phyloP scores from a whole-genome alignment of 192 early-diverging fungal genomes.

The Backusella tuberculispora region DNA sequence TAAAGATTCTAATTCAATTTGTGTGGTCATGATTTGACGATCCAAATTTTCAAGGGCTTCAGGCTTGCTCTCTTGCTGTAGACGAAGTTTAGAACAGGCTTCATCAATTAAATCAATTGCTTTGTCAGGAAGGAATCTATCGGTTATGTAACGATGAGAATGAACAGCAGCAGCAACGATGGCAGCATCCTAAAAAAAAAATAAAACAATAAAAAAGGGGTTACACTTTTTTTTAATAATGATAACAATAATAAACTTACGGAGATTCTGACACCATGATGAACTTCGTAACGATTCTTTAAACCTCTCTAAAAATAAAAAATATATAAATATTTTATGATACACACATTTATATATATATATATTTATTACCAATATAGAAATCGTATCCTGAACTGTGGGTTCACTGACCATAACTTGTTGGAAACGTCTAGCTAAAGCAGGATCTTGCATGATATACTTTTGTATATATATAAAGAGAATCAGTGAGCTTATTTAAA shows the following conservation, averaged over 20 bases:
- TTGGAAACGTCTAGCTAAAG: conserved; percentile 77
- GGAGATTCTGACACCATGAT: conserved; percentile 79
- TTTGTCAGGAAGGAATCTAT: conserved; percentile 78
- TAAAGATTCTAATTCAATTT: conserved; percentile 80
- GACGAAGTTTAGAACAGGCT: conserved; percentile 75
- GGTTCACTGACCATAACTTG: conserved; percentile 63
- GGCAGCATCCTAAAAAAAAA: conserved; percentile 57
- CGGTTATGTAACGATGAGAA: conserved; percentile 79
- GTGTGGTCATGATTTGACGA: conserved; percentile 72
- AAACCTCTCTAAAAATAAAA: conserved; percentile 54
- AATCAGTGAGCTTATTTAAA: neutral
- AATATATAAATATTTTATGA: neutral
- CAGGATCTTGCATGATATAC: conserved; percentile 74
- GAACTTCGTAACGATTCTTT: conserved; percentile 79
- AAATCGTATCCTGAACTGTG: conserved; percentile 68
- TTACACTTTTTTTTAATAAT: neutral
- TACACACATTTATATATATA: neutral
- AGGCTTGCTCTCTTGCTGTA: conserved; percentile 81
- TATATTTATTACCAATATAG: conserved; percentile 53
- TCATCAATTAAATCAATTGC: conserved; percentile 85
- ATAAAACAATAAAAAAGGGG: neutral
- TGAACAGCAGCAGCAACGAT: conserved; percentile 73
- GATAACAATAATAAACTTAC: conserved; percentile 18
- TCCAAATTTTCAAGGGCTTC: conserved; percentile 77
- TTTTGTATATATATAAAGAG: neutral